Evolutionary conservation across 192 early-diverging fungal species (phyloP), one percentile per base, ranked within the genome.

Genomic region (Geosiphon pyriformis): DNA sequence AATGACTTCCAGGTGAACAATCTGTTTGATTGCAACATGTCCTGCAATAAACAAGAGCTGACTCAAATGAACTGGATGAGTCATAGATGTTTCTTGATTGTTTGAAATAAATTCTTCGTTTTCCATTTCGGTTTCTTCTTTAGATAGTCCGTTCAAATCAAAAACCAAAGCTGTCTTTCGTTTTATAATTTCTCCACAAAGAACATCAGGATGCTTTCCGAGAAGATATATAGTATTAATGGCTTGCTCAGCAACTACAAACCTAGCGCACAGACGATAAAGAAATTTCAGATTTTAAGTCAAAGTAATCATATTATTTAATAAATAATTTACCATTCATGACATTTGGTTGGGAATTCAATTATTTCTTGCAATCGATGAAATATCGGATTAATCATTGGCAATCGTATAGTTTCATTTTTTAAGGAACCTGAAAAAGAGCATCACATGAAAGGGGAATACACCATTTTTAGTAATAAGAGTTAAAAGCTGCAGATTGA

Each of bases 21-120:
- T 94, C 69, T 96, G 90, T 77, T 97, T 95, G 67, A 98, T 90
- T 0, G 93, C 96, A 17, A 96, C 86, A 74, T 99, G 97, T 0
- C 97, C 96, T 29, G 95, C 88, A 29, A 97, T 78, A 61, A 98
- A 98, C 23, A 94, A 72, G 15, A 99, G 76, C 48, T 95, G 90
- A 60, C 87, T 85, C 10, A 99, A 82, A 37, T 92, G 88, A 72
- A 71, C 42, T 67, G 59, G 51, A 64, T 76, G 55, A 49, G 62
- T 57, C 18, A 70, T 70, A 0, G 65, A 37, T 22, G 71, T 53
- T 15, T 71, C 72, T 27, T 74, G 72, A n/a, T 74, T 67, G 0
- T 47, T 29, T 1, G 71, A 26, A 54, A 65, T 77, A 20, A 68
- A 59, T 17, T 74, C 61, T 27, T 67, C 69, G 7, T 59, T 37